A percentile compares a stretch with the other conserved stretches of the same genome.
phyloP scores from a whole-genome alignment of 2,329 filamentous ascomycete species.

The Colletotrichum trifolii region DNA sequence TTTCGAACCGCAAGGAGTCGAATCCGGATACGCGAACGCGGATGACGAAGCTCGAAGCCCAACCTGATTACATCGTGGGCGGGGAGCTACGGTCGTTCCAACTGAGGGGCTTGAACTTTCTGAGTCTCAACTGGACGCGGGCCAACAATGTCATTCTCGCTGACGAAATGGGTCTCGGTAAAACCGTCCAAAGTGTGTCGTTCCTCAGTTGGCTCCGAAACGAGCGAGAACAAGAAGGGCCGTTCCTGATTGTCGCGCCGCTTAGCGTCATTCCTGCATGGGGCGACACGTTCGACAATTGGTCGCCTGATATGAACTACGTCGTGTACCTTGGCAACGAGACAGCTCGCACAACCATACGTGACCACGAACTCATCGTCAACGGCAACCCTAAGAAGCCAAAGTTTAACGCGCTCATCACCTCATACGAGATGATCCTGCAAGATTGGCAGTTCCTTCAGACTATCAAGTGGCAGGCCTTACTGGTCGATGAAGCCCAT shows the following conservation, averaged over 20 bases:
- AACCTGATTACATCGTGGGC: conserved; percentile 85
- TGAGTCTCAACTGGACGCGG: conserved; percentile 95
- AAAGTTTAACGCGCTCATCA: conserved; percentile 98
- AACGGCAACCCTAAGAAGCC: conserved; percentile 88
- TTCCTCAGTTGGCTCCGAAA: conserved; percentile 98
- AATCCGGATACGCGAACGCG: conserved; percentile 79
- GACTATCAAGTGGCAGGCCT: conserved; percentile 96
- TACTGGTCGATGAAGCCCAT: conserved; percentile 96
- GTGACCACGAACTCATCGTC: conserved; percentile 87
- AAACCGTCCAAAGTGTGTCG: conserved; percentile 96
- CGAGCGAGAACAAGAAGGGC: conserved; percentile 88
- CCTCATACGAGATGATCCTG: conserved; percentile 96
- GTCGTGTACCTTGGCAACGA: conserved; percentile 96
- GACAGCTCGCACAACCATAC: conserved; percentile 85
- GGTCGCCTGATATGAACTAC: conserved; percentile 96
- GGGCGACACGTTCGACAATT: conserved; percentile 97
- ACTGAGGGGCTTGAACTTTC: conserved; percentile 91
- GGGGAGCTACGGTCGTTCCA: conserved; percentile 94
- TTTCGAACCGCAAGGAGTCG: conserved; percentile 81
- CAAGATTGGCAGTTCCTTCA: conserved; percentile 85
- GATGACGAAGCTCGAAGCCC: conserved; percentile 79
- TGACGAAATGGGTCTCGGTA: conserved; percentile 98
- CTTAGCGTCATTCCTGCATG: conserved; percentile 97
- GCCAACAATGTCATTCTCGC: conserved; percentile 96
- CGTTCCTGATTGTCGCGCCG: conserved; percentile 96